Percentiles rank a stretch among this genome's conserved stretches.
These are phyloP conservation scores for Phytophthora foliorum DNA, from an alignment of 352 stramenopile species.

Conservation along the genomic window DNA sequence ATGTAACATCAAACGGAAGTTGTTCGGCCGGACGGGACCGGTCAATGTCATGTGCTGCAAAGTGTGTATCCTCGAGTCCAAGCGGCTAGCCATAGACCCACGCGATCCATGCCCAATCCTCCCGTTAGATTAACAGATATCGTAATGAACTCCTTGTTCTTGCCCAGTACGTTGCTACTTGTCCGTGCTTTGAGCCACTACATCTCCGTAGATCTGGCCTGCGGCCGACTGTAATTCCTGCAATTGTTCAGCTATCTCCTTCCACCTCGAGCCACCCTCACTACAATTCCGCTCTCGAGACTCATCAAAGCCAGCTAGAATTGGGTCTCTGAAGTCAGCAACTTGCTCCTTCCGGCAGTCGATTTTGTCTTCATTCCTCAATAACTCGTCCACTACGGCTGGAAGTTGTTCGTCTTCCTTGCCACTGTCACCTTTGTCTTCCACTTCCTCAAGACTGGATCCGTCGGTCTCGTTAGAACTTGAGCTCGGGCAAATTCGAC, in stretches of 20 bases:
- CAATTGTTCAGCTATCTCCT: neutral
- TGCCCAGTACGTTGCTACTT: neutral
- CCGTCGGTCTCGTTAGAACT: constrained; percentile 3
- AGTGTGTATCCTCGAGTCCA: constrained; percentile 50
- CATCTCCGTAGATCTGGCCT: constrained; percentile 19
- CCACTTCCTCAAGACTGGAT: neutral
- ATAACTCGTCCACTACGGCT: constrained; percentile 2
- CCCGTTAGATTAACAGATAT: neutral
- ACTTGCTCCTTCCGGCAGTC: too few relatives aligned
- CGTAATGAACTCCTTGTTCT: constrained; percentile 1
- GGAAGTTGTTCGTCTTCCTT: constrained; percentile 1
- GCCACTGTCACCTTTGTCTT: neutral
- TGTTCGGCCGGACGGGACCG: constrained; percentile 39
- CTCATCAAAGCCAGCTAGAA: neutral
- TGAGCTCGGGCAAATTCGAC: neutral
- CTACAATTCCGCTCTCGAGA: neutral
- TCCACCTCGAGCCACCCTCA: neutral
- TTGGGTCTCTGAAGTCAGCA: neutral
- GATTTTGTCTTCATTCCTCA: neutral
- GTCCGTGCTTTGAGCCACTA: neutral
- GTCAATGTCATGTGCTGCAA: constrained; percentile 50
- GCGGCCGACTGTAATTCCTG: constrained; percentile 4
- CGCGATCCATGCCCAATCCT: constrained; percentile 51
- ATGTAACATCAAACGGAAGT: constrained; percentile 50
- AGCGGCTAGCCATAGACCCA: constrained; percentile 43